Evolutionary conservation across 106 monocot species (phyloP), one percentile per base, ranked within the genome.

Genomic region (Dendrobium officinale): DNA sequence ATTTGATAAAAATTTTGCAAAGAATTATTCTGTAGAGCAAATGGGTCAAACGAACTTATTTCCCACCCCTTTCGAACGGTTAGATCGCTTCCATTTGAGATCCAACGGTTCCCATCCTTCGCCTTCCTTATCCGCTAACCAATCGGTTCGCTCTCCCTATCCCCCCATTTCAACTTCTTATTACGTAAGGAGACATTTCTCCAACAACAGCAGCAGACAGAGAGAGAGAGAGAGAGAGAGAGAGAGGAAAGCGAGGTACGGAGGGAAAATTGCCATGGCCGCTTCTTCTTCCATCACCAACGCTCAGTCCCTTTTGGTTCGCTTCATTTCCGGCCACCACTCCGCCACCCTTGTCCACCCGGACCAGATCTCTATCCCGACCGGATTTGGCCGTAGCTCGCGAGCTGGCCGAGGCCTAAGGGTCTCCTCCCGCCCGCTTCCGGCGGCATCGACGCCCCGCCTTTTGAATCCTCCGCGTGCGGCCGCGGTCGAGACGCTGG

Each of bases 401-500:
- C 84, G 78, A 13, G 40, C 81, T 33, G 77, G 85, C 19, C 31
- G 82, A 29, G 55, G 66, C 18, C 77, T 82, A 55, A 77, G 40
- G 37, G 56, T 79, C 40, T 40, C 82, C 19, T 27, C 66, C n/a
- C 10, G 20, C 77, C 31, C 41, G 11, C 77, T n/a, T 18, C 19
- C 19, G 16, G 43, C 41, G 22, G 24, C 67, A 17, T 19, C 45
- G 17, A 67, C 41, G 37, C 41, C 40, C 24, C 40, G 78, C 42
- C 80, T 75, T 41, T 49, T 67, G 6, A 61, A 22, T 31, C 19
- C 40, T 9, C 85, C 80, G 0, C 73, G 86, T 22, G 90, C 92
- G 45, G 83, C 93, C 31, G 93, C 93, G 19, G 89, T 90, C 70
- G 96, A 88, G 93, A 90, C 85, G 73, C 29, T 87, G 75, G 75